A percentile compares a stretch with the other conserved stretches of the same genome.
Evolutionary conservation across 2,329 filamentous ascomycete species (phyloP).

Genomic region (Claviceps sorghi): DNA sequence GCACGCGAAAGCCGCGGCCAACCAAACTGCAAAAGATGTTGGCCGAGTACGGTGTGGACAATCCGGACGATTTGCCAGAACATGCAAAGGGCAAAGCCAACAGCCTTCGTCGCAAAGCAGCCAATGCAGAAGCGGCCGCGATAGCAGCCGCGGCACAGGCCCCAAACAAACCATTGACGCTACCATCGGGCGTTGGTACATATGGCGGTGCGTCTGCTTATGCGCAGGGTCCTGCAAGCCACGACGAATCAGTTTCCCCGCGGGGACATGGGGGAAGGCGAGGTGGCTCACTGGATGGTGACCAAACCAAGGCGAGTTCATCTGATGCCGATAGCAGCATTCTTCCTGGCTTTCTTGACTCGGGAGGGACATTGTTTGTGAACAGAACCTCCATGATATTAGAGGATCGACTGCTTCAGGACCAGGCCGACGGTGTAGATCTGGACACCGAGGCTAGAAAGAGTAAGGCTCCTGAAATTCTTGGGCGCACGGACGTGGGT

Average conservation of each 20-base stretch:
- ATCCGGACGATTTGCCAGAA: slow-evolving; percentile 79
- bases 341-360: slow-evolving; percentile 29
- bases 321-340: slow-evolving; percentile 26
- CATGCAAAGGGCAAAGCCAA: slow-evolving; percentile 67
- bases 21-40: slow-evolving; percentile 96
- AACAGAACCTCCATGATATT: slow-evolving; percentile 27
- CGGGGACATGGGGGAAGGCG: background rate
- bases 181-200: slow-evolving; percentile 8
- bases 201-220: slow-evolving; percentile 16
- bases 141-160: slow-evolving; percentile 26
- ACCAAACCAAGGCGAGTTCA: slow-evolving; percentile 19
- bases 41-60: slow-evolving; percentile 72
- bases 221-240: slow-evolving; percentile 5
- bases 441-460: slow-evolving; percentile 31
- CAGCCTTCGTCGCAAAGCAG: slow-evolving; percentile 56
- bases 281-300: slow-evolving; percentile 5
- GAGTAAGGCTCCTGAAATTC: slow-evolving; percentile 36
- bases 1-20: slow-evolving; percentile 85
- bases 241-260: slow-evolving; percentile 7
- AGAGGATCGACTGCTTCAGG: slow-evolving; percentile 36
- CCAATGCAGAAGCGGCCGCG: slow-evolving; percentile 39
- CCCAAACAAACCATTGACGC: slow-evolving; percentile 9
- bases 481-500: slow-evolving; percentile 34
- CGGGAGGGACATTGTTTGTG: slow-evolving; percentile 27
- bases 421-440: slow-evolving; percentile 30